Evolutionary conservation across 257 asterid species (phyloP).

Genomic region (Nicotiana obtusifolia): DNA sequence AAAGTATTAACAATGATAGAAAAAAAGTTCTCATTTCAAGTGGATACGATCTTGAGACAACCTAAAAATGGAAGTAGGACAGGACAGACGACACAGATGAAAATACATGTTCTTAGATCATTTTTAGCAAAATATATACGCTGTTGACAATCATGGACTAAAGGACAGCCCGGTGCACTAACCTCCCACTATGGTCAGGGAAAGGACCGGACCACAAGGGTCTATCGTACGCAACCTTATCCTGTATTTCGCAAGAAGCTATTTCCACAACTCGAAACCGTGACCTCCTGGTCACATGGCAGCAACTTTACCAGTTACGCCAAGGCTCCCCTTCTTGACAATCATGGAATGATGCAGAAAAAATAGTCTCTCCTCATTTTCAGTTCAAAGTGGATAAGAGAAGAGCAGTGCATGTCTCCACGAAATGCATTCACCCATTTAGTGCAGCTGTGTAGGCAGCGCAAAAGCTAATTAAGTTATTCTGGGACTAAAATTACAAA

Average conservation of each 20-base stretch:
- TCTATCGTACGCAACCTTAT: no score
- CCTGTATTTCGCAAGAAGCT: no score
- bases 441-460: background rate
- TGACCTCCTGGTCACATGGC: no score
- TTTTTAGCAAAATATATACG: background rate
- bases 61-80: background rate
- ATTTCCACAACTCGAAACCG: no score
- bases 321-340: no score
- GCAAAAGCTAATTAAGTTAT: background rate
- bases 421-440: background rate
- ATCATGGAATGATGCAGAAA: background rate
- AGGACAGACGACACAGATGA: background rate
- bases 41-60: background rate
- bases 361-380: background rate
- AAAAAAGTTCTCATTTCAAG: background rate
- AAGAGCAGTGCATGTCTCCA: background rate
- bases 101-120: background rate
- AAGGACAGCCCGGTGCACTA: no score
- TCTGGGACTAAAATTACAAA: background rate
- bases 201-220: no score
- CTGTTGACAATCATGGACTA: background rate
- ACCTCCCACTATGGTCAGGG: no score
- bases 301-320: no score
- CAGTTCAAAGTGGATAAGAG: background rate
- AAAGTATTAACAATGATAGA: background rate